Evolutionary conservation across 768 basidiomycete genomes (phyloP).

Genomic region (Suillus clintonianus): DNA sequence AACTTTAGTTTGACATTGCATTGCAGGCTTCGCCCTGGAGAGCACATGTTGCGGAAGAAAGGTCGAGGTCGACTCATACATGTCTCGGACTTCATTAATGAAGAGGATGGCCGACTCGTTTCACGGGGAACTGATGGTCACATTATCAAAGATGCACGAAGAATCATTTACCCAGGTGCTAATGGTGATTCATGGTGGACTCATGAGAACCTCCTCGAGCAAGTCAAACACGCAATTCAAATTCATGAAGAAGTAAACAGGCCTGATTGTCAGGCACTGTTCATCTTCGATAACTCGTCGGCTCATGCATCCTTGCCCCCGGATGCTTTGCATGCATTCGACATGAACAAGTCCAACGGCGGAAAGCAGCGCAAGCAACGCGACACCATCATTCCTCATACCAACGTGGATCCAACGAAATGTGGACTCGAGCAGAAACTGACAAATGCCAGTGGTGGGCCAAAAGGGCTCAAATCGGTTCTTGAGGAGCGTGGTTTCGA

Average conservation of each 20-base stretch:
- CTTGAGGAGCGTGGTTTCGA: conserved; percentile 41
- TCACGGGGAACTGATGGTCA: conserved; percentile 21
- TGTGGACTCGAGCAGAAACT: conserved; percentile 41
- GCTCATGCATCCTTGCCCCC: conserved; percentile 10
- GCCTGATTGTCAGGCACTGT: conserved; percentile 16
- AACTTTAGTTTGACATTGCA: too few relatives aligned
- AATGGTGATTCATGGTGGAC: conserved; percentile 20
- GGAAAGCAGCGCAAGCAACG: conserved; percentile 21
- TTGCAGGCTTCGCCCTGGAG: too few relatives aligned
- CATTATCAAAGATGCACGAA: conserved; percentile 24
- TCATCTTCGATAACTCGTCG: conserved; percentile 14
- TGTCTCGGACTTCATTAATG: conserved; percentile 43
- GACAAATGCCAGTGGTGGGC: conserved; percentile 31
- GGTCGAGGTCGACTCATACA: conserved; percentile 38
- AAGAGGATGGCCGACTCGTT: conserved; percentile 33
- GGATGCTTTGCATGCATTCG: conserved; percentile 24
- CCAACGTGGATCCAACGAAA: conserved; percentile 19
- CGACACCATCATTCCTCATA: conserved; percentile 23
- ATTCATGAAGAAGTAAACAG: conserved; percentile 38
- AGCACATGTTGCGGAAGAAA: too few relatives aligned
- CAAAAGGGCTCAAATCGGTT: conserved; percentile 11
- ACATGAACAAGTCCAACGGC: conserved; percentile 27
- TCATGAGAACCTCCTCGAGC: conserved; percentile 2
- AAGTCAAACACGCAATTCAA: conserved; percentile 2
- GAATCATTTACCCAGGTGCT: conserved; percentile 19